These are phyloP conservation scores for Cystofilobasidium macerans DNA, from an alignment of 768 basidiomycete genomes.

Conservation along the genomic window DNA sequence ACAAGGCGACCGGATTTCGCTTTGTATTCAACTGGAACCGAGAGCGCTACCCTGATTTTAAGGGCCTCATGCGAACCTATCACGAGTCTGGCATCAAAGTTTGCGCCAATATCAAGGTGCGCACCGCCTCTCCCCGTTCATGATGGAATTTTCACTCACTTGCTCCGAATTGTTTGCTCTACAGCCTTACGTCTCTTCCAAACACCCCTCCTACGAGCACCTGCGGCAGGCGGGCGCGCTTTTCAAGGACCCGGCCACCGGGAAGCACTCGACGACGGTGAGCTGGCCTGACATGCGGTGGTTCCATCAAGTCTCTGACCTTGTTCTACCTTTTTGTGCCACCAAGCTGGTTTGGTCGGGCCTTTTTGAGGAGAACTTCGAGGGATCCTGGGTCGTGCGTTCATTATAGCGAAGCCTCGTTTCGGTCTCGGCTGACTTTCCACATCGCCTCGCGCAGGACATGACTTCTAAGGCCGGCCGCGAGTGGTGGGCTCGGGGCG, in stretches of 20 bases:
- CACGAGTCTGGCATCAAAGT: conserved; percentile 35
- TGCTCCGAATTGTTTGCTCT: conserved; percentile 17
- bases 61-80: conserved; percentile 31
- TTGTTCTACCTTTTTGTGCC: too few relatives aligned
- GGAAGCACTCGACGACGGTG: conserved; percentile 27
- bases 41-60: conserved; percentile 38
- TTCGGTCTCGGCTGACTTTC: neutral
- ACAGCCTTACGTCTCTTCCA: conserved; percentile 35
- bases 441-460: conserved; percentile 23
- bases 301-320: too few relatives aligned
- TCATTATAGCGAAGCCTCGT: neutral
- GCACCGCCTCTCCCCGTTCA: too few relatives aligned
- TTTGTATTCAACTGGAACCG: conserved; percentile 20
- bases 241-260: conserved; percentile 32
- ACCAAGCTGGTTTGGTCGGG: conserved; percentile 33
- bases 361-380: conserved; percentile 31
- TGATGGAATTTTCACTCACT: neutral
- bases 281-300: too few relatives aligned
- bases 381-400: conserved; percentile 33
- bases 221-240: conserved; percentile 31
- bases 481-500: conserved; percentile 37
- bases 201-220: conserved; percentile 32
- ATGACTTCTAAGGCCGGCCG: conserved; percentile 33
- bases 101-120: neutral
- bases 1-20: conserved; percentile 2